These are phyloP conservation scores for Lentithecium fluviatile DNA, from an alignment of 495 filamentous ascomycete genomes.

Conservation along the genomic window DNA sequence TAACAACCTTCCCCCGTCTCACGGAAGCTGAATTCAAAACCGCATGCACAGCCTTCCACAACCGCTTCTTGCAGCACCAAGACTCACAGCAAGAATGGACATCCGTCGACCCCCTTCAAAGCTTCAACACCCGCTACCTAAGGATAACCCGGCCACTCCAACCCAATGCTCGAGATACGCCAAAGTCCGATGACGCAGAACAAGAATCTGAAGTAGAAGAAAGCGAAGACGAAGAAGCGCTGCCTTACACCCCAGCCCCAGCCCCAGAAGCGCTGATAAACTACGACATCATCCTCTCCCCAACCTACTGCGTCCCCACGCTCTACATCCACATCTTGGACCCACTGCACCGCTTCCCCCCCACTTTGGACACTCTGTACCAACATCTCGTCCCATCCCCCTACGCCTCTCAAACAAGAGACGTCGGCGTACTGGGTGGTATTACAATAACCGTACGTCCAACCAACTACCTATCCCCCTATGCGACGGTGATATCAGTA, in stretches of 20 bases:
- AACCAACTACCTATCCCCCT: not conserved
- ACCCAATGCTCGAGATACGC: not conserved
- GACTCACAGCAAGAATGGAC: not conserved
- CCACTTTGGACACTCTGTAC: constrained; percentile 26
- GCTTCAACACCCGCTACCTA: not conserved
- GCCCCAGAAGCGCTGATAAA: too few species aligned
- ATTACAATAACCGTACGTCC: constrained; percentile 30
- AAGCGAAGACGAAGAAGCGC: not conserved
- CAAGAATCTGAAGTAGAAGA: constrained; percentile 15
- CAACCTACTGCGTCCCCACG: constrained; percentile 32
- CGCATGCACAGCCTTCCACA: not conserved
- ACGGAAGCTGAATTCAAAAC: not conserved
- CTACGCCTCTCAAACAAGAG: constrained; percentile 23
- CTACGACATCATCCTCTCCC: constrained; percentile 32
- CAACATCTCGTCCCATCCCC: constrained; percentile 20
- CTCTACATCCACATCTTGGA: constrained; percentile 35
- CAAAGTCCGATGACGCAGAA: not conserved
- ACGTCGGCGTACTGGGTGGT: constrained; percentile 30
- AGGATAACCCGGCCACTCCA: not conserved
- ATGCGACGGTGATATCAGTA: not conserved
- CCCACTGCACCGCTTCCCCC: constrained; percentile 5
- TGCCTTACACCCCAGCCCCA: too few species aligned
- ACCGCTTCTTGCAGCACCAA: not conserved
- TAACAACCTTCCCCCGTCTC: constrained; percentile 1
- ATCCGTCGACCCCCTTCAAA: not conserved